phyloP scores from a whole-genome alignment of 352 stramenopile species.

The Phytophthora europaea region DNA sequence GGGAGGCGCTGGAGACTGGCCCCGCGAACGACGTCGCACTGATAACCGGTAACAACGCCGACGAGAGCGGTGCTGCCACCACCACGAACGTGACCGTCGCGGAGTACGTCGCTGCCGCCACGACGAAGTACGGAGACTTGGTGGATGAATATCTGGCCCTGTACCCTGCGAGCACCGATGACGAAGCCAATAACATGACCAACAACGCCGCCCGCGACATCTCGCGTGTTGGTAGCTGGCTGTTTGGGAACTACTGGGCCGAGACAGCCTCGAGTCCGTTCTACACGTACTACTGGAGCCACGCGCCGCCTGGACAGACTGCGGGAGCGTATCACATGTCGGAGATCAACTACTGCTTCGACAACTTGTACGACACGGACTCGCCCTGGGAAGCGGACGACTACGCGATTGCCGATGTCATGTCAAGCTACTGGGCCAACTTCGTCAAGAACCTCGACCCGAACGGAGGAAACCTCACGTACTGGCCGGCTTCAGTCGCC shows the following conservation, averaged over 20 bases:
- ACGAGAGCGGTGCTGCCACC: constrained; percentile 24
- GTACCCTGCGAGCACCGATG: constrained; percentile 20
- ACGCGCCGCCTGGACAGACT: constrained; percentile 24
- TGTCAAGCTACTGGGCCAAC: constrained; percentile 31
- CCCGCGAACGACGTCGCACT: constrained; percentile 25
- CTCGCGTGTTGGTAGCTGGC: constrained; percentile 24
- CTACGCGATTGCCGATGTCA: constrained; percentile 26
- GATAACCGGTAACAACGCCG: constrained; percentile 29
- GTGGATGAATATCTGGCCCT: constrained; percentile 21
- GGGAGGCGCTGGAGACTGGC: constrained; percentile 8
- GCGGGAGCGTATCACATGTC: constrained; percentile 29
- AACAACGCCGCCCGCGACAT: constrained; percentile 19
- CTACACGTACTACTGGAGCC: constrained; percentile 29
- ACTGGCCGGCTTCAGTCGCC: constrained; percentile 14
- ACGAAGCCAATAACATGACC: constrained; percentile 13
- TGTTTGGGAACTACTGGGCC: constrained; percentile 26
- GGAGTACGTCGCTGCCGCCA: constrained; percentile 18
- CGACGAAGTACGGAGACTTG: constrained; percentile 8
- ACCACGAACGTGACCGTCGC: constrained; percentile 30
- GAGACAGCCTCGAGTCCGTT: constrained; percentile 17
- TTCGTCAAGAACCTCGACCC: constrained; percentile 31
- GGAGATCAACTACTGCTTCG: constrained; percentile 38
- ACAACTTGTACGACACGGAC: constrained; percentile 36
- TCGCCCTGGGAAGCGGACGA: constrained; percentile 21
- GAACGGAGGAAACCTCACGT: constrained; percentile 18